phyloP scores from a whole-genome alignment of 2,329 filamentous ascomycete species.

The Huntiella abstrusa region DNA sequence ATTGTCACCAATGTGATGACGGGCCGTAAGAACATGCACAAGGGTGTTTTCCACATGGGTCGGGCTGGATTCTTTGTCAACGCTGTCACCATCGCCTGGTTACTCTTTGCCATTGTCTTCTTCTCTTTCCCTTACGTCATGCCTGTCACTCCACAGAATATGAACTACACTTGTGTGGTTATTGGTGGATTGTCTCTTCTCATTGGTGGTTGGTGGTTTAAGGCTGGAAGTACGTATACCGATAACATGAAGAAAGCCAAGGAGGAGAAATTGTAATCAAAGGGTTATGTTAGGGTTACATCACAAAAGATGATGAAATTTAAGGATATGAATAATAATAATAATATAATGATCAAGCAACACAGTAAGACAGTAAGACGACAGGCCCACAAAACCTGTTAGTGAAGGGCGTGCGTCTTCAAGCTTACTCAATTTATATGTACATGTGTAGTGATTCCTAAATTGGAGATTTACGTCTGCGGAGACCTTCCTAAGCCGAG shows the following conservation, averaged over 20 bases:
- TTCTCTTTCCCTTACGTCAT: slow-evolving; percentile 25
- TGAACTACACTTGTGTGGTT: slow-evolving; percentile 27
- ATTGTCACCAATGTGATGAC: slow-evolving; percentile 26
- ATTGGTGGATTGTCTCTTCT: slow-evolving; percentile 22
- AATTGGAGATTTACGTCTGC: too few relatives aligned
- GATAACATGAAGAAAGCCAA: slow-evolving; percentile 20
- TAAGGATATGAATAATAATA: background rate
- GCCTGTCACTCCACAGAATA: slow-evolving; percentile 22
- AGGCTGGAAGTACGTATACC: slow-evolving; percentile 22
- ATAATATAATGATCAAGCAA: too few relatives aligned
- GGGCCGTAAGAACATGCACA: slow-evolving; percentile 21
- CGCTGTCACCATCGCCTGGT: slow-evolving; percentile 20
- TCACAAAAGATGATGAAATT: background rate
- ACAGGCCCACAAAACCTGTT: too few relatives aligned
- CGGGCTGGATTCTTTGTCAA: slow-evolving; percentile 20
- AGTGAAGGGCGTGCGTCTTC: too few relatives aligned
- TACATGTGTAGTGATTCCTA: too few relatives aligned
- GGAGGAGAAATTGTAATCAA: slow-evolving; percentile 13
- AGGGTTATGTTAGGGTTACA: background rate
- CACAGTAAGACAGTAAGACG: too few relatives aligned
- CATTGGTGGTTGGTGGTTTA: slow-evolving; percentile 25
- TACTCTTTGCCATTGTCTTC: slow-evolving; percentile 24
- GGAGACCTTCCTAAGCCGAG: too few relatives aligned
- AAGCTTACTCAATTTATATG: too few relatives aligned
- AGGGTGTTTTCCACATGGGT: slow-evolving; percentile 22